These are phyloP conservation scores for Metarhizium brunneum DNA, from an alignment of 2,329 filamentous ascomycete species.

Conservation along the genomic window DNA sequence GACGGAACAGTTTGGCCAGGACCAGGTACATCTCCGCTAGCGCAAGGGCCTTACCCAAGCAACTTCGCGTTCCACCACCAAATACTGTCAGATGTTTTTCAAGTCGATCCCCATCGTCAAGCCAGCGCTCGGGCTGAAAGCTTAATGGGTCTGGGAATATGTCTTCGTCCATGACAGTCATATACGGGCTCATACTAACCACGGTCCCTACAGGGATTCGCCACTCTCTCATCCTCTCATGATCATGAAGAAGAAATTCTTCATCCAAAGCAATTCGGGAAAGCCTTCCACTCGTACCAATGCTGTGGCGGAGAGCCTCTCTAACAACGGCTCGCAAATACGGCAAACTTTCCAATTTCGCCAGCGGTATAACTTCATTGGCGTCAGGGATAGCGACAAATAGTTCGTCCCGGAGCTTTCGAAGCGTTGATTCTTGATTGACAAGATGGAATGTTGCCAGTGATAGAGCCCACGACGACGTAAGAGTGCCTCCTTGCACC, in stretches of 20 bases:
- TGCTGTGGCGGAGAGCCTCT: slow-evolving; percentile 39
- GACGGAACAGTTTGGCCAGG: slow-evolving; percentile 27
- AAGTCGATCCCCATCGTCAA: slow-evolving; percentile 20
- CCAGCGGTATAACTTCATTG: slow-evolving; percentile 16
- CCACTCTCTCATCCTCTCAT: slow-evolving; percentile 16
- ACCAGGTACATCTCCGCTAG: slow-evolving; percentile 28
- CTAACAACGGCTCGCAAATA: slow-evolving; percentile 42
- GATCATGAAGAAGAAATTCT: slow-evolving; percentile 19
- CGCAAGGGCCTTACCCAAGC: slow-evolving; percentile 28
- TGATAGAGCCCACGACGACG: slow-evolving; percentile 27
- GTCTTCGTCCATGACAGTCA: slow-evolving; percentile 22
- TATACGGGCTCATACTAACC: slow-evolving; percentile 28
- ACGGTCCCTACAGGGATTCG: slow-evolving; percentile 23
- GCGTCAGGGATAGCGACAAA: slow-evolving; percentile 23
- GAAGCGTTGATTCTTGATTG: slow-evolving; percentile 19
- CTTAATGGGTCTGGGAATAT: slow-evolving; percentile 23
- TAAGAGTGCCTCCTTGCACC: slow-evolving; percentile 30
- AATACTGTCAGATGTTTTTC: slow-evolving; percentile 26
- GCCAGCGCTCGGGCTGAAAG: slow-evolving; percentile 27
- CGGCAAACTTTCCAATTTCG: slow-evolving; percentile 24
- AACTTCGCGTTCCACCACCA: slow-evolving; percentile 24
- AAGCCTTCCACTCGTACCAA: slow-evolving; percentile 36
- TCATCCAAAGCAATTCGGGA: slow-evolving; percentile 36
- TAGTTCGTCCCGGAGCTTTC: slow-evolving; percentile 25
- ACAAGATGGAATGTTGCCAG: slow-evolving; percentile 26